phyloP scores from a whole-genome alignment of 768 basidiomycete genomes.

The Sutorius australiensis region DNA sequence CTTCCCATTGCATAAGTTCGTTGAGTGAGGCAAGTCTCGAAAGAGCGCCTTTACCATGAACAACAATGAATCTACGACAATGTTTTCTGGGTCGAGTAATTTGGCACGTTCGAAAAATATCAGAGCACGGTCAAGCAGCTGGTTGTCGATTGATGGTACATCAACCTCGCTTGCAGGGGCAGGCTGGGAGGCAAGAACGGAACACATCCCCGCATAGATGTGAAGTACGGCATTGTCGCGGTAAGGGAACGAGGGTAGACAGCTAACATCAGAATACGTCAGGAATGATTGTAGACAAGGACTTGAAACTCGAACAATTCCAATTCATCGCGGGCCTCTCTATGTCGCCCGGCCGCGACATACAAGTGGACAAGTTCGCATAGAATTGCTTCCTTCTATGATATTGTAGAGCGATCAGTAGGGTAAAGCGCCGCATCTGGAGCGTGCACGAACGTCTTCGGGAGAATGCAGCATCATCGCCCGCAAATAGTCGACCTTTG shows the following conservation, averaged over 20 bases:
- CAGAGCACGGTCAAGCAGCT: conserved; percentile 46
- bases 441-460: conserved; percentile 50
- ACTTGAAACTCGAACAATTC: conserved; percentile 58
- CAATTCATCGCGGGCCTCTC: conserved; percentile 78
- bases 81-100: conserved; percentile 54
- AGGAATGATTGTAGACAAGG: background rate
- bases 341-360: conserved; percentile 52
- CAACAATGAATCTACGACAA: conserved; percentile 51
- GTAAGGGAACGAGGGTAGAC: conserved; percentile 84
- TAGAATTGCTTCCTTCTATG: conserved; percentile 69
- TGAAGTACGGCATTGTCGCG: conserved; percentile 78
- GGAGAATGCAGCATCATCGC: conserved; percentile 68
- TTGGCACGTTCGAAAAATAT: conserved; percentile 63
- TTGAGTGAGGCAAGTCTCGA: background rate
- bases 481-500: conserved; percentile 57
- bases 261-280: conserved; percentile 42
- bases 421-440: background rate
- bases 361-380: conserved; percentile 71
- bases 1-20: conserved; percentile 5
- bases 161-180: conserved; percentile 2
- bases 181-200: conserved; percentile 56
- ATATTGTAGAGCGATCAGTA: conserved; percentile 10
- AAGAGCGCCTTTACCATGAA: conserved; percentile 40
- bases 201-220: conserved; percentile 76
- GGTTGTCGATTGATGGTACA: conserved; percentile 33